These are phyloP conservation scores for Vararia minispora DNA, from an alignment of 768 basidiomycete genomes.

Conservation along the genomic window DNA sequence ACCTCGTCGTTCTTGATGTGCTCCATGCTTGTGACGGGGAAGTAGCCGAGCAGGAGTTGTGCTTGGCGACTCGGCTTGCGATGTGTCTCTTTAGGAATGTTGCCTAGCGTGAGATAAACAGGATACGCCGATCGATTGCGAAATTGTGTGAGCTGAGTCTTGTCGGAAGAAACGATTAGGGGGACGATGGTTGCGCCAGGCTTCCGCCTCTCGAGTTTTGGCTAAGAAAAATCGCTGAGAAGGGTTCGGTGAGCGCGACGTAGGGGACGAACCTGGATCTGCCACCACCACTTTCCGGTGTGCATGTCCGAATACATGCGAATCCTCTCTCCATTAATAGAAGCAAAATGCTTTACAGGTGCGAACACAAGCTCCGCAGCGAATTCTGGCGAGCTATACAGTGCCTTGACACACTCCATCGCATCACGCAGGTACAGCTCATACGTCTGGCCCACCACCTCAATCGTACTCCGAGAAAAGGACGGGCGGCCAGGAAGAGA, in stretches of 20 bases:
- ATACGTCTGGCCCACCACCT: not conserved
- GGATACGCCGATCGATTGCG: not conserved
- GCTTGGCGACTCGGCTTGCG: not conserved
- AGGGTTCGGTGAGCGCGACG: too few species aligned
- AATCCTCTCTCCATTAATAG: too few species aligned
- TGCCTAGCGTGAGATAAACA: not conserved
- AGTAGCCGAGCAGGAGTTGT: not conserved
- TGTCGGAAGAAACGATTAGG: conserved; percentile 11
- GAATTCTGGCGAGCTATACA: not conserved
- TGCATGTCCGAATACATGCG: conserved; percentile 9
- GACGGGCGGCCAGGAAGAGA: not conserved
- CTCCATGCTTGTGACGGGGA: not conserved
- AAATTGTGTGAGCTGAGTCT: conserved; percentile 11
- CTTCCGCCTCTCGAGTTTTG: not conserved
- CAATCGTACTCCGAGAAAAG: not conserved
- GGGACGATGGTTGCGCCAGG: conserved; percentile 13
- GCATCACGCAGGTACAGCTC: not conserved
- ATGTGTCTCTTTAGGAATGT: conserved; percentile 1
- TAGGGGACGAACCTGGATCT: conserved; percentile 10
- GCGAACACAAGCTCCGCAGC: not conserved
- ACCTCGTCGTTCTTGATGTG: not conserved
- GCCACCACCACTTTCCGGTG: conserved; percentile 15
- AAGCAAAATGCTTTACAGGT: not conserved
- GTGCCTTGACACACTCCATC: not conserved
- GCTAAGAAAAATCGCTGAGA: too few species aligned